phyloP scores from a whole-genome alignment of 768 basidiomycete genomes.

The Boletus pseudopeckii region DNA sequence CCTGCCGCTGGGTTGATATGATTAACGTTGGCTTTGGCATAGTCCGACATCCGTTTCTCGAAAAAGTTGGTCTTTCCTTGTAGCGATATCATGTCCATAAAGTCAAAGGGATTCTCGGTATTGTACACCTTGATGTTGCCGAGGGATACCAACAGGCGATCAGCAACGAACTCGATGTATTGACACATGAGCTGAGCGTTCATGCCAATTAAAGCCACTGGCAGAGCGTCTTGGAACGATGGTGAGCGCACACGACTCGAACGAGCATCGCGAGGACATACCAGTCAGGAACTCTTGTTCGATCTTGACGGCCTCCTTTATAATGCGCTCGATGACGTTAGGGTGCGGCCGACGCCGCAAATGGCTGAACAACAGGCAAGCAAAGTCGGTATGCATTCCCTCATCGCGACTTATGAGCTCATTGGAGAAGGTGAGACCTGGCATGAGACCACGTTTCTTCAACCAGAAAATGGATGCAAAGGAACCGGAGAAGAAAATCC shows the following conservation, averaged over 20 bases:
- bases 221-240: slow-evolving; percentile 64
- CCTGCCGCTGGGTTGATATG: slow-evolving; percentile 9
- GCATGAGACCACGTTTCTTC: slow-evolving; percentile 96
- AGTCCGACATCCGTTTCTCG: slow-evolving; percentile 87
- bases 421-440: slow-evolving; percentile 91
- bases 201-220: slow-evolving; percentile 86
- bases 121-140: slow-evolving; percentile 79
- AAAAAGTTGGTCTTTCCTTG: slow-evolving; percentile 97
- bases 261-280: slow-evolving; percentile 26
- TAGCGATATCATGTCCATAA: slow-evolving; percentile 92
- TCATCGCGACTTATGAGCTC: slow-evolving; percentile 94
- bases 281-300: slow-evolving; percentile 84
- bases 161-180: slow-evolving; percentile 90
- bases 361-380: slow-evolving; percentile 82
- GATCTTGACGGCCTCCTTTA: slow-evolving; percentile 77
- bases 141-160: slow-evolving; percentile 80
- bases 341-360: slow-evolving; percentile 78
- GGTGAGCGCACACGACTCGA: background rate
- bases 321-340: slow-evolving; percentile 63
- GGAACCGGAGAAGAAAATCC: slow-evolving; percentile 92
- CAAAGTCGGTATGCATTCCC: slow-evolving; percentile 95
- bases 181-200: slow-evolving; percentile 81
- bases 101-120: slow-evolving; percentile 79
- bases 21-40: slow-evolving; percentile 59
- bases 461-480: slow-evolving; percentile 95